Base-by-base conservation (phyloP, 1,284 basidiomycete species). In the Agroathelia rolfsii region DNA sequence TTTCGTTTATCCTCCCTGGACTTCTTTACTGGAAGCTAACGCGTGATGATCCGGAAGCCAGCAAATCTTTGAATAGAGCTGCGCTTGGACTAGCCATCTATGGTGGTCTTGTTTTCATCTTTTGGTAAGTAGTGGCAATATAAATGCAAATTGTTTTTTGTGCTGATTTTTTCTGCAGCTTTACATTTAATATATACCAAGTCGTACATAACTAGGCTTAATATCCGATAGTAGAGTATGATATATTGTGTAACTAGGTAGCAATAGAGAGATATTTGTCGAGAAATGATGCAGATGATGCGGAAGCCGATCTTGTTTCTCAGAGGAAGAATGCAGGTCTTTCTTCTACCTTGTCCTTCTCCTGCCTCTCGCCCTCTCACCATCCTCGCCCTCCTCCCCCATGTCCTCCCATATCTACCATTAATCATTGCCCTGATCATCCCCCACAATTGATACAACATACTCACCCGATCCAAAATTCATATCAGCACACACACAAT, bases 1-100 rank as follows among this genome's bases (percentile, higher is more conserved):
- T 99, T 44, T 93, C 88, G 6, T 98, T 98, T 58, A 97, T 98
- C 50, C 69, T 98, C 4, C 94, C 95, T 0, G 90, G 92, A 32
- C 52, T 87, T 38, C 76, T 88, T 47, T 84, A 76, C 53, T 85
- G 79, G 79, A 76, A 83, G 70, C 64, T 95, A 42, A 82, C 85
- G 45, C 75, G 76, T 36, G 55, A 74, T 39, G 80, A 88, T 48
- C 60, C 65, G 2, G 69, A 62, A 24, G 58, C 63, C 25, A 74
- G 67, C 44, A 76, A 69, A 51, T 39, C 48, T 19, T 55, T 86
- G 41, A 76, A 72, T 40, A 63, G 62, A 47, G 66, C 68, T 2
- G 80, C 89, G 2, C 57, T 86, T 25, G 75, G 59, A 5, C 58
- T 96, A 33, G 68, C 75, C 14, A 52, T 74, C 5, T 94, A 93